phyloP scores from a whole-genome alignment of 345 rosid genomes.

The Chamaenerion angustifolium region DNA sequence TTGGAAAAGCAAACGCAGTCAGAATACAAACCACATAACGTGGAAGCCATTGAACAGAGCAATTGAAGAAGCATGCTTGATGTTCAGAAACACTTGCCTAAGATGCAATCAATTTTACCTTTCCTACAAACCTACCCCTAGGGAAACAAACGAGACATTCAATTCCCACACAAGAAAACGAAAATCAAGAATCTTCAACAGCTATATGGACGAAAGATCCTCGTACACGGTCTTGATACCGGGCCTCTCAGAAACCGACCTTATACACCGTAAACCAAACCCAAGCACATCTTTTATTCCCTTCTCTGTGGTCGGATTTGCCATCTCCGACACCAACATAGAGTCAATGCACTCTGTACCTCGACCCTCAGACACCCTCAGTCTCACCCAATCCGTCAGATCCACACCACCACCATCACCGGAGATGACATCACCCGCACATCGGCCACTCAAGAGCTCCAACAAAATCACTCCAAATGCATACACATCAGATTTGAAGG shows the following conservation, averaged over 20 bases:
- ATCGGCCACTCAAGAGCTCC: conserved; percentile 78
- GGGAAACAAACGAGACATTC: conserved; percentile 13
- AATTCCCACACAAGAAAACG: conserved; percentile 1
- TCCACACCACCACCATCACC: conserved; percentile 70
- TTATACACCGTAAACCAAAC: conserved; percentile 65
- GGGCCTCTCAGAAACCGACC: conserved; percentile 79
- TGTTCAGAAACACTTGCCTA: no score
- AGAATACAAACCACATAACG: no score
- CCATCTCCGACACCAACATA: conserved; percentile 35
- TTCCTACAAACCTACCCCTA: no score
- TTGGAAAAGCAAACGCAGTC: no score
- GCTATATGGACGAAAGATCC: conserved; percentile 92
- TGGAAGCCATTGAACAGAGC: no score
- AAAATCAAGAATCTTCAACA: not conserved
- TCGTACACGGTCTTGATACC: conserved; percentile 95
- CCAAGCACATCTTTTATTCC: conserved; percentile 91
- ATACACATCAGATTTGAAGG: conserved; percentile 90
- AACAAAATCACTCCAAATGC: conserved; percentile 78
- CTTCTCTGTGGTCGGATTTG: conserved; percentile 48
- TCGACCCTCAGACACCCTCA: conserved; percentile 53
- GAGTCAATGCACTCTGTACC: conserved; percentile 65
- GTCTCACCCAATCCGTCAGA: conserved; percentile 71
- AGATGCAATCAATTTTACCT: no score
- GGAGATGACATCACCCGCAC: conserved; percentile 85
- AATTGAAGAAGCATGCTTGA: no score